A percentile compares a stretch with the other conserved stretches of the same genome.
These are phyloP conservation scores for Leishmania martiniquensis DNA, from an alignment of 208 protist genomes.

Conservation along the genomic window DNA sequence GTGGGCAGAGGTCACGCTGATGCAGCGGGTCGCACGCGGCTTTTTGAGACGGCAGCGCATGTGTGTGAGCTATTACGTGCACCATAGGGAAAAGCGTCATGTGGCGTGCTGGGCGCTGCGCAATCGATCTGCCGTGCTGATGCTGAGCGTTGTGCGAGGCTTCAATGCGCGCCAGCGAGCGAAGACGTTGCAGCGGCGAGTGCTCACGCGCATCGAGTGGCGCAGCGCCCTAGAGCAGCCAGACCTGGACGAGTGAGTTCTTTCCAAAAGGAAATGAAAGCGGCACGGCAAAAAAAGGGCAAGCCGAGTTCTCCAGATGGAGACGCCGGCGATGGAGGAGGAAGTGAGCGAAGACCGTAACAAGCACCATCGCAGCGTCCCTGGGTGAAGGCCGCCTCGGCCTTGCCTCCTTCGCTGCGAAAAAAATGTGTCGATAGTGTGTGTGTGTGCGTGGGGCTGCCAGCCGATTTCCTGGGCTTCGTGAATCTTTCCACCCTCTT, in stretches of 20 bases:
- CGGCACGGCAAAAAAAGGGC: neutral
- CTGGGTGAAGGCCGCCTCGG: neutral
- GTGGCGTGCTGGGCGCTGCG: conserved; percentile 49
- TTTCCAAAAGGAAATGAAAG: neutral
- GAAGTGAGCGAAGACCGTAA: neutral
- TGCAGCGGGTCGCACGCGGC: conserved; percentile 49
- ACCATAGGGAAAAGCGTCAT: conserved; percentile 21
- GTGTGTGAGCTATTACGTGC: conserved; percentile 34
- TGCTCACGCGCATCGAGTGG: conserved; percentile 50
- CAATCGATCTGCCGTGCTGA: conserved; percentile 36
- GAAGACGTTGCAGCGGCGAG: conserved; percentile 45
- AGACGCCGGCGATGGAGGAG: neutral
- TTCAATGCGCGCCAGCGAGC: conserved; percentile 50
- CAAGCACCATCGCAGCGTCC: neutral
- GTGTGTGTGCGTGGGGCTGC: neutral
- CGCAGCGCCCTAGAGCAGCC: conserved; percentile 43
- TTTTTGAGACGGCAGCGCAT: conserved; percentile 36
- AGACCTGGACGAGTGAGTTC: conserved; percentile 30
- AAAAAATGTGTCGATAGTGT: neutral
- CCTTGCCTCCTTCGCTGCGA: no score
- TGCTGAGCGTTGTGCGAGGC: conserved; percentile 53
- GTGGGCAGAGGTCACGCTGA: conserved; percentile 36
- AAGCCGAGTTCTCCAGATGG: neutral
- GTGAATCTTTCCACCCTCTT: neutral
- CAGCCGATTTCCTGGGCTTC: neutral